Percentiles rank a stretch among this genome's conserved stretches.
Evolutionary conservation across 2,329 filamentous ascomycete genomes (phyloP).

Genomic region (Botrytis medusae): DNA sequence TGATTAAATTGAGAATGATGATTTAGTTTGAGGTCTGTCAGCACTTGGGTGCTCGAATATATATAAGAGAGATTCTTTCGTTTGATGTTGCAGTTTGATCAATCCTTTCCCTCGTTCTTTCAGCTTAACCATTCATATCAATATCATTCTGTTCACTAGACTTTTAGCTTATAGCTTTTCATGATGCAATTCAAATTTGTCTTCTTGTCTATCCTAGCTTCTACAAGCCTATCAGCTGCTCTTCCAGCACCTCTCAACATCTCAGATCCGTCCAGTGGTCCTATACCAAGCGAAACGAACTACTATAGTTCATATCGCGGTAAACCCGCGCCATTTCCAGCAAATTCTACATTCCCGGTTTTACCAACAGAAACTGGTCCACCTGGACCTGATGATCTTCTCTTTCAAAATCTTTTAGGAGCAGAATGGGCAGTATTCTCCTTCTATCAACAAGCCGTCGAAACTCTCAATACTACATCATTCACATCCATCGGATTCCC

Average conservation of each 20-base stretch:
- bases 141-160: rapidly evolving
- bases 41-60: no score
- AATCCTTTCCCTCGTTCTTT: background rate
- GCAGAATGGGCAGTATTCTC: slow-evolving; percentile 48
- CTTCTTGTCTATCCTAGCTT: background rate
- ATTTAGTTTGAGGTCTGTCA: background rate
- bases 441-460: slow-evolving; percentile 47
- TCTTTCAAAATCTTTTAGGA: slow-evolving; percentile 47
- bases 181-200: background rate
- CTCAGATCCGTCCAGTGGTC: background rate
- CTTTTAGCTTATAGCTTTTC: background rate
- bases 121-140: background rate
- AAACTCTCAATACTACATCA: slow-evolving; percentile 42
- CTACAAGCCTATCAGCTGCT: background rate
- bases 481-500: slow-evolving; percentile 43
- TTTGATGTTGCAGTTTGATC: background rate
- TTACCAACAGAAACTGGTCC: slow-evolving; percentile 36
- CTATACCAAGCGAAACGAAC: slow-evolving; percentile 39
- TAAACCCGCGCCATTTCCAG: slow-evolving; percentile 42
- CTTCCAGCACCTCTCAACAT: slow-evolving; percentile 6
- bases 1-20: background rate
- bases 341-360: slow-evolving; percentile 41
- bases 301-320: slow-evolving; percentile 42
- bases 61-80: background rate
- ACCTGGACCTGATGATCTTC: slow-evolving; percentile 44